phyloP scores from a whole-genome alignment of 345 rosid species.

The Capsella bursapastoris region DNA sequence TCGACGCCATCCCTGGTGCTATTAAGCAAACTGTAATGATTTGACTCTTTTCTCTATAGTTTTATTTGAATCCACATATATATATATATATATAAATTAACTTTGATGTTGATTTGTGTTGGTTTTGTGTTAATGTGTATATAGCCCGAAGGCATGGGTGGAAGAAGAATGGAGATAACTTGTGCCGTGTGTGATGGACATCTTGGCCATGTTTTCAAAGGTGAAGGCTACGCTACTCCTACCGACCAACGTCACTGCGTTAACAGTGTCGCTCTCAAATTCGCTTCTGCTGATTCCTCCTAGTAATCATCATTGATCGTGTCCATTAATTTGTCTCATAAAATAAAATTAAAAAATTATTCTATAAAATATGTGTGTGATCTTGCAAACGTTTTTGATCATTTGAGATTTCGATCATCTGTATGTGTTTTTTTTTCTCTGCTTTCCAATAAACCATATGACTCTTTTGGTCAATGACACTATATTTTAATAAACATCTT shows the following conservation, averaged over 20 bases:
- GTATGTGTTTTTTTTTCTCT: not conserved
- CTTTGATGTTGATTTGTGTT: not conserved
- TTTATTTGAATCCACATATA: too few species aligned
- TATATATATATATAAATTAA: not conserved
- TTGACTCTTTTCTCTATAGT: not conserved
- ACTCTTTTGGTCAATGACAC: too few species aligned
- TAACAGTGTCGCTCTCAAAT: slow-evolving; percentile 6
- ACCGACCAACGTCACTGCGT: not conserved
- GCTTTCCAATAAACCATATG: not conserved
- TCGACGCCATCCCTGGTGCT: not conserved
- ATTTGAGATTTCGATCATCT: not conserved
- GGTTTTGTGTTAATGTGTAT: not conserved
- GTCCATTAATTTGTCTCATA: not conserved
- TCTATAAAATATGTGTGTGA: not conserved
- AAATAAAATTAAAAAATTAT: too few species aligned
- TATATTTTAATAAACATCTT: too few species aligned
- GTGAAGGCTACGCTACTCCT: not conserved
- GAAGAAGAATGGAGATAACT: not conserved
- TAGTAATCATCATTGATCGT: not conserved
- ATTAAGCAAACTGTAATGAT: not conserved
- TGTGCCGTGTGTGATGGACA: not conserved
- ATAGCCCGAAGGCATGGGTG: not conserved
- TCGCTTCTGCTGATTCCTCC: not conserved
- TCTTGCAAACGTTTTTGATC: not conserved
- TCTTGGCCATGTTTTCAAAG: not conserved